A percentile compares a stretch with the other conserved stretches of the same genome.
Evolutionary conservation across 2,329 filamentous ascomycete species (phyloP).

Genomic region (Colletotrichum tropicale): DNA sequence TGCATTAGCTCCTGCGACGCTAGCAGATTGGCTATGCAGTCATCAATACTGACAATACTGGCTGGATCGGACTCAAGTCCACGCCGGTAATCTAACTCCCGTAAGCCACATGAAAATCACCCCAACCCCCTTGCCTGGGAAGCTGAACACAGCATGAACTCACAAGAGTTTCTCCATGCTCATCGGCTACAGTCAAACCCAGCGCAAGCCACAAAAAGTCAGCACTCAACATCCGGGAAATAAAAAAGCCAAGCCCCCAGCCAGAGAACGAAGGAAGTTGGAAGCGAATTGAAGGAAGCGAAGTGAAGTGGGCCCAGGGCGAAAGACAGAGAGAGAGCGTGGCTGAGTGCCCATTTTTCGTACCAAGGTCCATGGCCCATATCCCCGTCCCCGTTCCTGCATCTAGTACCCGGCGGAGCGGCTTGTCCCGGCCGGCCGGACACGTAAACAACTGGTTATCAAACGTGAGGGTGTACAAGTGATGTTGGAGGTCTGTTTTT

Average conservation of each 20-base stretch:
- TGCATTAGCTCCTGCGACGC: not conserved
- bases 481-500: conserved; percentile 29
- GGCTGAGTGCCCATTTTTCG: not conserved
- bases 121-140: not conserved
- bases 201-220: not conserved
- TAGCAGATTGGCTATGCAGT: not conserved
- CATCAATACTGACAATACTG: conserved; percentile 31
- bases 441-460: conserved; percentile 26
- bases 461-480: conserved; percentile 28
- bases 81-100: conserved; percentile 37
- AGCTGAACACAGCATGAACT: not conserved
- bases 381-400: conserved; percentile 53
- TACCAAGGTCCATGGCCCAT: conserved; percentile 50
- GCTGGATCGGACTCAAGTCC: conserved; percentile 48
- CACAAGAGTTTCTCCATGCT: conserved; percentile 33
- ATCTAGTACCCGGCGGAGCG: conserved; percentile 40
- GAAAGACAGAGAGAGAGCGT: not conserved
- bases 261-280: not conserved
- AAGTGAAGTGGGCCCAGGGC: not conserved
- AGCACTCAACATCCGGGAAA: not conserved
- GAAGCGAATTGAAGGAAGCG: not conserved
- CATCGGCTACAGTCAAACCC: conserved; percentile 25
- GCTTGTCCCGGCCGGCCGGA: conserved; percentile 13
- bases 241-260: not conserved
- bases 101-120: not conserved